These are phyloP conservation scores for Pseudopyricularia javanii DNA, from an alignment of 2,329 filamentous ascomycete species.

Conservation along the genomic window DNA sequence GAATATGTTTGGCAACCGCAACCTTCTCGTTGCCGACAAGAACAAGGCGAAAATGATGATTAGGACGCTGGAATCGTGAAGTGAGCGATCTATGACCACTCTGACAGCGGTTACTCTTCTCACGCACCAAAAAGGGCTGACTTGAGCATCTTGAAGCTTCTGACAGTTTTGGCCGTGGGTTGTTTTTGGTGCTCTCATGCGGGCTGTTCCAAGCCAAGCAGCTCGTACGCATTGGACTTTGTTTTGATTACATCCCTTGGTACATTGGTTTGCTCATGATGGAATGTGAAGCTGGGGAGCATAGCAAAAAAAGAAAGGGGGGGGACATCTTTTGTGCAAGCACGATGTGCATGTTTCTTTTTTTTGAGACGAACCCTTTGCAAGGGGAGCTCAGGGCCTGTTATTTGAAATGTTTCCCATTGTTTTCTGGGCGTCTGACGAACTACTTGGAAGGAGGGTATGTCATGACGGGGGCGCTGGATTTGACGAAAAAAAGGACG, in stretches of 20 bases:
- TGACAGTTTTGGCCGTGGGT: neutral
- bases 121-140: neutral
- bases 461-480: no score
- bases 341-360: no score
- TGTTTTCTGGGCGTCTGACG: no score
- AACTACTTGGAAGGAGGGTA: no score
- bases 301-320: neutral
- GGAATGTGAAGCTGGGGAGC: neutral
- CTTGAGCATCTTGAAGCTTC: neutral
- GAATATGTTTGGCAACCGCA: slow-evolving; percentile 51
- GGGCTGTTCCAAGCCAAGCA: neutral
- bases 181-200: neutral
- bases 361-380: no score
- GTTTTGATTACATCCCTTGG: neutral
- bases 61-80: slow-evolving; percentile 46
- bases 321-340: no score
- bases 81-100: neutral
- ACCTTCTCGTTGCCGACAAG: slow-evolving; percentile 57
- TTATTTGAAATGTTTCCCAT: no score
- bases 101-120: neutral
- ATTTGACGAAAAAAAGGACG: no score
- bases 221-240: neutral
- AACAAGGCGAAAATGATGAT: slow-evolving; percentile 62
- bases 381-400: no score
- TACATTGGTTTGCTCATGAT: neutral